Percentiles rank a stretch among this genome's conserved stretches.
Conservation (phyloP, 2,329 filamentous ascomycete species). For the Exserohilum turcica region DNA sequence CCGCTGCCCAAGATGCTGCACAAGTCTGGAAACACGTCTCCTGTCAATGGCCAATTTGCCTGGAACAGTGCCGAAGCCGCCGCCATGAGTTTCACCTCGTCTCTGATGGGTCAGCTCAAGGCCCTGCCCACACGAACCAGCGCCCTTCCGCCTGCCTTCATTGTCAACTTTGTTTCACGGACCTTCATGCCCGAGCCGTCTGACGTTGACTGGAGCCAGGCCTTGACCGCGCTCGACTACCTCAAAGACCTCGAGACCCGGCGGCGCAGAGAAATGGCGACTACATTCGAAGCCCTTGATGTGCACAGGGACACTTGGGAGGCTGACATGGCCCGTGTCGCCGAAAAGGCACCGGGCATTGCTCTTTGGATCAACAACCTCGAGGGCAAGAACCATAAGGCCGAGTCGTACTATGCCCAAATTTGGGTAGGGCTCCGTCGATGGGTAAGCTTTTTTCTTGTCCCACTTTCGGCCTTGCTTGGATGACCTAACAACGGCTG, state of each 20-base stretch:
- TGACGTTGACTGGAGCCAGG: slow-evolving; percentile 68
- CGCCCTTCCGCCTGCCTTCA: slow-evolving; percentile 66
- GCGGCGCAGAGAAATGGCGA: slow-evolving; percentile 62
- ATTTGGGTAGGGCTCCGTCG: slow-evolving; percentile 66
- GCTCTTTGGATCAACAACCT: slow-evolving; percentile 61
- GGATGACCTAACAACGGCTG: slow-evolving; percentile 10
- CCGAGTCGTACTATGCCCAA: slow-evolving; percentile 59
- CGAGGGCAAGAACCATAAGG: slow-evolving; percentile 49
- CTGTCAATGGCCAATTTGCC: slow-evolving; percentile 35
- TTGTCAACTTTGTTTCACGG: slow-evolving; percentile 64
- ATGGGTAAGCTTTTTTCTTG: slow-evolving; percentile 59
- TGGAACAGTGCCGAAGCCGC: slow-evolving; percentile 44
- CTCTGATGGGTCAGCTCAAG: slow-evolving; percentile 62
- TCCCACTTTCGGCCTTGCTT: background rate
- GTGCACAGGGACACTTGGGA: slow-evolving; percentile 56
- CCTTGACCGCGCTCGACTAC: slow-evolving; percentile 69
- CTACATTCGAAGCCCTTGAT: slow-evolving; percentile 60
- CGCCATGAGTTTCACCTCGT: slow-evolving; percentile 56
- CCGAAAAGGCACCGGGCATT: slow-evolving; percentile 59
- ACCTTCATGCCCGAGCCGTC: slow-evolving; percentile 63
- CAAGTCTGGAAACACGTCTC: slow-evolving; percentile 45
- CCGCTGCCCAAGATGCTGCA: slow-evolving; percentile 39
- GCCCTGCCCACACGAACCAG: slow-evolving; percentile 64
- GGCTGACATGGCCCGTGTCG: slow-evolving; percentile 54
- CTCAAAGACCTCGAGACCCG: slow-evolving; percentile 66